phyloP scores from a whole-genome alignment of 257 asterid species.

The Lycium barbarum region DNA sequence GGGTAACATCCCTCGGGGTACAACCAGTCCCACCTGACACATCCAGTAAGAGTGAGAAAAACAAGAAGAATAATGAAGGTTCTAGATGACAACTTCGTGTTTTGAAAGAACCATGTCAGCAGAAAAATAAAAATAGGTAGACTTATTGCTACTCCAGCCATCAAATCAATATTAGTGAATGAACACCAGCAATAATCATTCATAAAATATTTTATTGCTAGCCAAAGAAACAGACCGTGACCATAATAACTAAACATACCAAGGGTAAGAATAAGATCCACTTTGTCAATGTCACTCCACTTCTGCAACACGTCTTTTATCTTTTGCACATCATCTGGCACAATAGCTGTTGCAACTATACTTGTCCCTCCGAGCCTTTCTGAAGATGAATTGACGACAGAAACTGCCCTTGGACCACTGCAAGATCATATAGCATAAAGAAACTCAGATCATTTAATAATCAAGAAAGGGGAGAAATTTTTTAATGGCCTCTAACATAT shows the following conservation, averaged over 20 bases:
- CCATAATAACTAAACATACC: slow-evolving; percentile 51
- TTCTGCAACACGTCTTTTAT: slow-evolving; percentile 70
- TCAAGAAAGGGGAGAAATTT: not conserved
- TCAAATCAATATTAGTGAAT: not conserved
- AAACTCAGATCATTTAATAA: slow-evolving; percentile 17
- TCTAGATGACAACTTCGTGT: not conserved
- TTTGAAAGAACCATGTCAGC: not conserved
- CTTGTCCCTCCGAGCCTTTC: slow-evolving; percentile 84
- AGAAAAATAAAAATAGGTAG: not conserved
- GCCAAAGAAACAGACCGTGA: slow-evolving; percentile 24
- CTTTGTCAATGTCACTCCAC: slow-evolving; percentile 89
- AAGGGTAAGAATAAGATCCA: slow-evolving; percentile 94
- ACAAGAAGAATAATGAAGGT: slow-evolving; percentile 27
- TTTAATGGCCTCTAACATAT: not conserved
- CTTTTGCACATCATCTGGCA: slow-evolving; percentile 78
- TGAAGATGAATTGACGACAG: slow-evolving; percentile 83
- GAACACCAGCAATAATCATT: slow-evolving; percentile 26
- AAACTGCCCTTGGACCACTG: slow-evolving; percentile 95
- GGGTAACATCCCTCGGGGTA: slow-evolving; percentile 95
- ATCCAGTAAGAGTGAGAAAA: slow-evolving; percentile 27
- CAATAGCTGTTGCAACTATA: slow-evolving; percentile 76
- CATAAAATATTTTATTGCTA: slow-evolving; percentile 17
- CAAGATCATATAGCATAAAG: slow-evolving; percentile 39
- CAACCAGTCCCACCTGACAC: slow-evolving; percentile 93
- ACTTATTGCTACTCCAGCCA: slow-evolving; percentile 6